These are phyloP conservation scores for Ascochyta fabae DNA, from an alignment of 2,329 filamentous ascomycete species.

Conservation along the genomic window DNA sequence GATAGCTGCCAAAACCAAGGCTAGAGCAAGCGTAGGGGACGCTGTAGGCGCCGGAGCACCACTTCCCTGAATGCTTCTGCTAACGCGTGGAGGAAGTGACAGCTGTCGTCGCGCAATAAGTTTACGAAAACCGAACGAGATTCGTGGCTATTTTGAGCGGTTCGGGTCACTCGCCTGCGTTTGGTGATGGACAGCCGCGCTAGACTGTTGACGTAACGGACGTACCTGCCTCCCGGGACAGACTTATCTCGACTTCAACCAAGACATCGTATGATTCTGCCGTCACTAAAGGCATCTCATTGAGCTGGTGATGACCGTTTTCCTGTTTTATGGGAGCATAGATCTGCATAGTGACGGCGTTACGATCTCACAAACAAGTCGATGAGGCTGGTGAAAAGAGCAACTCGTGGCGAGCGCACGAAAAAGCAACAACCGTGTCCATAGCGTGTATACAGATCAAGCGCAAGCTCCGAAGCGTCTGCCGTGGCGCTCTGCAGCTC, in stretches of 20 bases:
- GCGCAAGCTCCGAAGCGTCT: slow-evolving; percentile 13
- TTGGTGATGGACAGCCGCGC: slow-evolving; percentile 6
- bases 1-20: slow-evolving; percentile 11
- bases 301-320: slow-evolving; percentile 5
- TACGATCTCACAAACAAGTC: slow-evolving; percentile 13
- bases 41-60: neutral
- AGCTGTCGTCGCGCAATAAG: slow-evolving; percentile 10
- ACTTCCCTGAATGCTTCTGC: neutral
- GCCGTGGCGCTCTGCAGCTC: slow-evolving; percentile 12
- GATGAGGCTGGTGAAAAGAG: slow-evolving; percentile 3
- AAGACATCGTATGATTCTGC: slow-evolving; percentile 15
- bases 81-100: neutral
- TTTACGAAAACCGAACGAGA: slow-evolving; percentile 4
- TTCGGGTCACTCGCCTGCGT: slow-evolving; percentile 6
- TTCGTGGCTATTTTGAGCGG: slow-evolving; percentile 11
- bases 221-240: slow-evolving; percentile 27
- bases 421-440: slow-evolving; percentile 9
- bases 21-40: slow-evolving; percentile 9
- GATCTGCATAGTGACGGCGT: slow-evolving; percentile 11
- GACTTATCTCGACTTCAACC: slow-evolving; percentile 23
- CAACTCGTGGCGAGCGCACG: slow-evolving; percentile 8
- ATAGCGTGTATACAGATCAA: slow-evolving; percentile 19
- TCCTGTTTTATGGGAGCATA: slow-evolving; percentile 10
- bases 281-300: slow-evolving; percentile 21
- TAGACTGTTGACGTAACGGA: slow-evolving; percentile 17